Base-by-base conservation (phyloP, 1,139 yeast genomes). In the Protomyces arabidopsidicola region DNA sequence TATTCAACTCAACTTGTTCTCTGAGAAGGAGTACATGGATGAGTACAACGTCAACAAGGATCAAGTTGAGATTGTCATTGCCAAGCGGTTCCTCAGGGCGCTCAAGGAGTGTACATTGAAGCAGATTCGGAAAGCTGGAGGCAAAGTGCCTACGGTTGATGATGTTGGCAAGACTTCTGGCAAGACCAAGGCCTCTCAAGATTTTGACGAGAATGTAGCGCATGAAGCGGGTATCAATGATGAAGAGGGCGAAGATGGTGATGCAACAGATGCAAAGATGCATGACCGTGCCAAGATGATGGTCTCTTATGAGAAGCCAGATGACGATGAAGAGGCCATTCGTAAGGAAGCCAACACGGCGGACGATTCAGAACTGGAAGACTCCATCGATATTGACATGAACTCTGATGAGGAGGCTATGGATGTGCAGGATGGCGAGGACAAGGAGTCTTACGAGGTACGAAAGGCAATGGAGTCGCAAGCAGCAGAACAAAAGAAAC, bases 231-330 rank as follows among this genome's bases (percentile, higher is more conserved):
- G 67, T 51, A 65, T 67, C 50, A 71, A 69, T 16, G 71, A 68
- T 12, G 70, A 71, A 24, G 69, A 68, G 48, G 77, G 75, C 60
- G 81, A 76, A 55, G 88, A 82, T 65, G 88, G 80, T 56, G 90
- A 86, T 71, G 88, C 86, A 61, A 88, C 86, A 69, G 90, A 86
- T 68, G 90, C 85, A 67, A 83, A 80, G 71, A 76, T 79, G 68
- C 82, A 80, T 71, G 77, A 81, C 65, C 84, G 84, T 70, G 80
- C 84, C 45, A 90, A 90, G 73, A 95, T 90, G 77, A 86, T 95
- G 31, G 96, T 90, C 52, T 88, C 97, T 0, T 91, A 90, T 72
- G 97, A 90, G 70, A 97, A 86, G 20, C 97, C 97, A 35, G 97
- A 90, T 76, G 97, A 89, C 67, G 97, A 89, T 56, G 97, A 90